These are phyloP conservation scores for Cyamopsis tetragonoloba DNA, from an alignment of 306 rosid genomes.

Conservation along the genomic window DNA sequence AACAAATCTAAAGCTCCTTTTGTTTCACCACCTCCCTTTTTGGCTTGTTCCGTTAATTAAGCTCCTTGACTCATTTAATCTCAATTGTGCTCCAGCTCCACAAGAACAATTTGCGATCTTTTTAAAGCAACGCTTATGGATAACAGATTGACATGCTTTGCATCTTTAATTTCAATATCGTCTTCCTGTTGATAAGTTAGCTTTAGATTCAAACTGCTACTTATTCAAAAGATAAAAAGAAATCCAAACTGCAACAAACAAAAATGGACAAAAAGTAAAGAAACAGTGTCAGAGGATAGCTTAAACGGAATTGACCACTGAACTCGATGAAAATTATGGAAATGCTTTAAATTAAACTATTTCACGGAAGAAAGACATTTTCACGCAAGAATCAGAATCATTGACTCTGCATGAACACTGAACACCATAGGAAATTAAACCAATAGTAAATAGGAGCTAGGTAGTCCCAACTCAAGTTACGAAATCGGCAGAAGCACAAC, in stretches of 20 bases:
- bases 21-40: conserved; percentile 33
- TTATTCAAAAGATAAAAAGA: conserved; percentile 14
- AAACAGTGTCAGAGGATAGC: neutral
- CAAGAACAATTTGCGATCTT: conserved; percentile 69
- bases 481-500: neutral
- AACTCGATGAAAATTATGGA: neutral
- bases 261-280: neutral
- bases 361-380: neutral
- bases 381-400: neutral
- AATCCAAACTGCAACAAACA: neutral
- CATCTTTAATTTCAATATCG: conserved; percentile 70
- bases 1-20: conserved; percentile 49
- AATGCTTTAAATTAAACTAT: neutral
- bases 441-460: neutral
- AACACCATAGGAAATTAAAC: neutral
- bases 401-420: neutral
- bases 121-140: conserved; percentile 74
- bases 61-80: conserved; percentile 40
- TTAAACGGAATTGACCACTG: neutral
- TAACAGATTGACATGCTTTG: conserved; percentile 58
- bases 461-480: neutral
- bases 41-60: conserved; percentile 29
- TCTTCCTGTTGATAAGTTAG: conserved; percentile 62
- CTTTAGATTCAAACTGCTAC: conserved; percentile 18
- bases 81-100: conserved; percentile 50